phyloP scores from a whole-genome alignment of 2,329 filamentous ascomycete genomes.

The Fusarium vanettenii region DNA sequence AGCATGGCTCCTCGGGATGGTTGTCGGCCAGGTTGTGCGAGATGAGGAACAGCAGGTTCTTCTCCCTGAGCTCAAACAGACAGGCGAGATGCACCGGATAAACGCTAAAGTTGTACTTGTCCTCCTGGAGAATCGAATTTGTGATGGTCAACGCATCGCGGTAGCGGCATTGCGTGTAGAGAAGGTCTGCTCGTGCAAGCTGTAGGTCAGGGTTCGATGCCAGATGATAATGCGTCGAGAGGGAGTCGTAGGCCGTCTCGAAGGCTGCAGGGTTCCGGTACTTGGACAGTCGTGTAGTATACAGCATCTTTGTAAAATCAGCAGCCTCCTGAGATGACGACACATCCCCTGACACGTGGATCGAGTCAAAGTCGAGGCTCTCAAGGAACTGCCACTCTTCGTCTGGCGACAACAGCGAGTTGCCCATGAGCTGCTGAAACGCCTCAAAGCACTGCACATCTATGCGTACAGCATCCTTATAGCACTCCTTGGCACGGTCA shows the following conservation, averaged over 20 bases:
- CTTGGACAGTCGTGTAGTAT: conserved; percentile 94
- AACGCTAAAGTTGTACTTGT: conserved; percentile 89
- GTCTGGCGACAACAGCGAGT: conserved; percentile 87
- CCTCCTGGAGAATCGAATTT: conserved; percentile 81
- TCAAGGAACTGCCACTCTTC: conserved; percentile 93
- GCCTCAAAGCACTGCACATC: conserved; percentile 99
- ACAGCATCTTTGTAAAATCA: conserved; percentile 94
- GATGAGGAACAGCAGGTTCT: conserved; percentile 90
- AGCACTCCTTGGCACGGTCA: conserved; percentile 96
- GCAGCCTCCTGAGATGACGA: conserved; percentile 85
- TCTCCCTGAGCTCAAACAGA: conserved; percentile 86
- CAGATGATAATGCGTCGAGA: conserved; percentile 94
- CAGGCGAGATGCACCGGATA: conserved; percentile 94
- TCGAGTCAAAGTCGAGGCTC: conserved; percentile 88
- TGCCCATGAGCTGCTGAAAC: conserved; percentile 97
- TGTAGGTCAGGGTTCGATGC: conserved; percentile 89
- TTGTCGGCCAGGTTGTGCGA: conserved; percentile 93
- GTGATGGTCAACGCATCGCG: conserved; percentile 87
- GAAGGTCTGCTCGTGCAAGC: conserved; percentile 87
- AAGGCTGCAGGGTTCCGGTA: conserved; percentile 90
- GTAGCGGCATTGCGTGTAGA: conserved; percentile 96
- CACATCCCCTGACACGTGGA: conserved; percentile 73
- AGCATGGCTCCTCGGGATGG: conserved; percentile 89
- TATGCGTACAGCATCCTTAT: conserved; percentile 96
- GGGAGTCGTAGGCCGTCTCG: conserved; percentile 85